phyloP scores from a whole-genome alignment of 2,329 filamentous ascomycete species.

The Fusarium scirpi region DNA sequence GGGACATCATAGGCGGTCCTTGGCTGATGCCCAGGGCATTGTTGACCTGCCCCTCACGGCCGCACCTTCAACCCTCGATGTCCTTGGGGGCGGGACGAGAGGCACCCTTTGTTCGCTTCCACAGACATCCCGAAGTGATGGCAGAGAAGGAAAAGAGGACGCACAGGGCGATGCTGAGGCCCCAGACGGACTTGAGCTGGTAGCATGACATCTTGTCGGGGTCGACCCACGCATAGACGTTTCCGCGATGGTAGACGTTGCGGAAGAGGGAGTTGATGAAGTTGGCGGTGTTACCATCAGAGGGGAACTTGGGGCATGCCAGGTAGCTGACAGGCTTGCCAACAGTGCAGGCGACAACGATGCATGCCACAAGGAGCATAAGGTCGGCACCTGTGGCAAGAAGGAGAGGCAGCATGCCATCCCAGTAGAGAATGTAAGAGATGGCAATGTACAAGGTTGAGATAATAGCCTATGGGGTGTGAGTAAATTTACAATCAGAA shows the following conservation, averaged over 20 bases:
- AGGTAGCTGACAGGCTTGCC: slow-evolving; percentile 85
- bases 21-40: slow-evolving; percentile 33
- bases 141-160: slow-evolving; percentile 75
- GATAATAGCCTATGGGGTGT: slow-evolving; percentile 73
- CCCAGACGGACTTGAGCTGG: slow-evolving; percentile 90
- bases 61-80: slow-evolving; percentile 61
- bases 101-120: slow-evolving; percentile 66
- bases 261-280: slow-evolving; percentile 60
- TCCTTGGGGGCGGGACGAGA: slow-evolving; percentile 58
- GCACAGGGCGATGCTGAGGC: slow-evolving; percentile 82
- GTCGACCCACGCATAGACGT: slow-evolving; percentile 61
- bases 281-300: slow-evolving; percentile 55
- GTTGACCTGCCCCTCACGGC: slow-evolving; percentile 53
- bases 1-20: slow-evolving; percentile 36
- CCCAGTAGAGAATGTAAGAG: slow-evolving; percentile 84
- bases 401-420: slow-evolving; percentile 80
- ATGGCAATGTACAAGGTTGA: slow-evolving; percentile 83
- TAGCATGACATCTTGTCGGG: slow-evolving; percentile 75
- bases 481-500: background rate
- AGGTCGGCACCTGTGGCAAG: slow-evolving; percentile 74
- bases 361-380: slow-evolving; percentile 78
- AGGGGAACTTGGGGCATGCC: slow-evolving; percentile 70
- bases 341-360: slow-evolving; percentile 80
- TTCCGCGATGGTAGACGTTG: slow-evolving; percentile 54
- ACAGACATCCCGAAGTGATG: slow-evolving; percentile 69